These are phyloP conservation scores for Arachnopeziza araneosa DNA, from an alignment of 2,329 filamentous ascomycete genomes.

Conservation along the genomic window DNA sequence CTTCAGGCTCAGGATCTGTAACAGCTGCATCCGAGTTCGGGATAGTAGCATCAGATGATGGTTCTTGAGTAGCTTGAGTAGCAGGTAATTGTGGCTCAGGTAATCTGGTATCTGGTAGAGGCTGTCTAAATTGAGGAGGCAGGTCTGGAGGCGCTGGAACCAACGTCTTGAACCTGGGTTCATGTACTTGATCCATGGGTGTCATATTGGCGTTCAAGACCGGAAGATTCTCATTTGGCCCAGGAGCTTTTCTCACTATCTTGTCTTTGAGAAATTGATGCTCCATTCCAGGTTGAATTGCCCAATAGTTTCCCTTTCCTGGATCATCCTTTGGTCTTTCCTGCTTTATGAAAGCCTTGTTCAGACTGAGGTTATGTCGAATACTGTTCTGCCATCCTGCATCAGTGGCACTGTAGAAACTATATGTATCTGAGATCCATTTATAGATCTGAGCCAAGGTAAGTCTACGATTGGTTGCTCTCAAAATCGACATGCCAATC, in stretches of 20 bases:
- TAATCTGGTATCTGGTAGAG: not conserved
- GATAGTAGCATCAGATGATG: constrained; percentile 74
- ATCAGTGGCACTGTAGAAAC: constrained; percentile 78
- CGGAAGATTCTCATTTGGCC: constrained; percentile 47
- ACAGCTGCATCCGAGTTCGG: constrained; percentile 59
- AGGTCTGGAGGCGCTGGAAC: constrained; percentile 22
- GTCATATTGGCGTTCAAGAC: constrained; percentile 21
- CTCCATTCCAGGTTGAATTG: constrained; percentile 85
- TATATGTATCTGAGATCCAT: constrained; percentile 95
- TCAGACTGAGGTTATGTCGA: constrained; percentile 91
- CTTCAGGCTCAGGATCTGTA: constrained; percentile 43
- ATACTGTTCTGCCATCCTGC: constrained; percentile 99
- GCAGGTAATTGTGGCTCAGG: constrained; percentile 12
- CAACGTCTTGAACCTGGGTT: constrained; percentile 22
- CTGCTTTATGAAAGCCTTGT: constrained; percentile 95
- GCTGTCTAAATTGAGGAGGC: constrained; percentile 13
- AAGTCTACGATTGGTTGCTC: constrained; percentile 74
- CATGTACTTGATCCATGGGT: not conserved
- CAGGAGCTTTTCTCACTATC: constrained; percentile 53
- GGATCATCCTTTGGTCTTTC: constrained; percentile 95
- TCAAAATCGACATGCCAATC: constrained; percentile 94
- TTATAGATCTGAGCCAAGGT: constrained; percentile 97
- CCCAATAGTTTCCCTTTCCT: constrained; percentile 97
- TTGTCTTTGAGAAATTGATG: constrained; percentile 86
- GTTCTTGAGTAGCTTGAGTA: constrained; percentile 41